These are phyloP conservation scores for Gigaspora rosea DNA, from an alignment of 192 early-diverging fungal species.

Conservation along the genomic window DNA sequence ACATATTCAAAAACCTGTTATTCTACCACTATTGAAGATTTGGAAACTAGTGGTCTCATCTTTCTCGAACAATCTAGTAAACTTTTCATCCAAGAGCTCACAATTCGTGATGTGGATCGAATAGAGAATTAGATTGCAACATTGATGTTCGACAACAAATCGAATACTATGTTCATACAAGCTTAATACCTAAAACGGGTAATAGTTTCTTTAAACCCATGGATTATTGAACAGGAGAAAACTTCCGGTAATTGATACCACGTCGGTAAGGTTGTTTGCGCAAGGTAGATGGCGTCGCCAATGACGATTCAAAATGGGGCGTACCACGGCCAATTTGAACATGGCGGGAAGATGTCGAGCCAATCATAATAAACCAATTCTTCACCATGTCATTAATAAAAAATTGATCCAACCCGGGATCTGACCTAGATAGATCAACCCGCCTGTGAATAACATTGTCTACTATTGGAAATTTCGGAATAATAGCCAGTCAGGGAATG, in stretches of 20 bases:
- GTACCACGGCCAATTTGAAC: too few species aligned
- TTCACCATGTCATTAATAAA: too few species aligned
- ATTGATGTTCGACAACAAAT: not conserved
- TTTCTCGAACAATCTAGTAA: not conserved
- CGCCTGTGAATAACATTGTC: too few species aligned
- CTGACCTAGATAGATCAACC: too few species aligned
- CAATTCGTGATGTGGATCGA: not conserved
- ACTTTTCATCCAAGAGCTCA: not conserved
- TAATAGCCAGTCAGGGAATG: too few species aligned
- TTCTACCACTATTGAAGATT: not conserved
- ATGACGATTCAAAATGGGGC: too few species aligned
- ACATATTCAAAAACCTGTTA: not conserved
- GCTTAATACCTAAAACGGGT: not conserved
- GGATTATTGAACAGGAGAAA: too few species aligned
- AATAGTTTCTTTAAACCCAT: not conserved
- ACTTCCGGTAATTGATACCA: not conserved
- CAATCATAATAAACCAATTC: too few species aligned
- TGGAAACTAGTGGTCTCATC: conserved; percentile 17
- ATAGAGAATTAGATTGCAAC: not conserved
- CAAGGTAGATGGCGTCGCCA: too few species aligned
- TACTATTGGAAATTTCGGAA: too few species aligned
- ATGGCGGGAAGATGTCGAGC: too few species aligned
- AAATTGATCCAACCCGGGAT: too few species aligned
- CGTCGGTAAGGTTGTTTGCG: not conserved
- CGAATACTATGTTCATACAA: not conserved